Evolutionary conservation across 169 alveolate genomes (phyloP), one percentile per base, ranked within the genome.

Genomic region (Cryptosporidium ubiquitum): DNA sequence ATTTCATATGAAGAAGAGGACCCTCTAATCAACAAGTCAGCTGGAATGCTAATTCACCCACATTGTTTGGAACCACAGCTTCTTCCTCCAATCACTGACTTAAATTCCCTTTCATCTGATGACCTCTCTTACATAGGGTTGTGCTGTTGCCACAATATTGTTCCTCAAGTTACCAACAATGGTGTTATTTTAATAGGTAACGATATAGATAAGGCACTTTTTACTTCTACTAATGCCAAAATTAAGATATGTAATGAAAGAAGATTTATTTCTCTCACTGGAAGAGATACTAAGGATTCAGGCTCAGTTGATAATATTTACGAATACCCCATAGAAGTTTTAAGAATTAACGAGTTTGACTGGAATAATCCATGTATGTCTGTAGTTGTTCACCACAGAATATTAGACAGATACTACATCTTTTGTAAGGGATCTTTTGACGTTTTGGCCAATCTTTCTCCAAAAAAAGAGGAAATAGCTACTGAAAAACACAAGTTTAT

Each of bases 1-100:
- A 42, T 79, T 3, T 79, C 89, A n/a, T 60, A 42, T 16, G 89
- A 79, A 29, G 89, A 79, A 47, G 89, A 79, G 23, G 89, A 79
- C 44, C 89, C 89, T 29, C 26, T 79, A 5, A 79, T 79, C n/a
- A 47, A 47, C 18, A 58, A 61, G 16, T 18, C 58, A 0, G 26
- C 37, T 29, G 71, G 49, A 29, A 64, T 64, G 31, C 49, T 64
- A 10, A 18, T 37, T 20, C 44, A 64, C 33, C 49, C 49, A 16
- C 16, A 12, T 29, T 7, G 10, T 6, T n/a, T 49, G 2, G 42
- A 44, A 16, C 39, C 66, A 5, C 23, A 20, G 12, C 9, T 57
- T 10, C 61, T 79, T 20, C 89, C 89, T 12, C 89, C 73, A 26
- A 47, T 64, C n/a, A 58, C 40, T 31, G 14, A 20, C 23, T 18